Evolutionary conservation across 2,329 filamentous ascomycete species (phyloP).

Genomic region (Rugonectria rugulosa): DNA sequence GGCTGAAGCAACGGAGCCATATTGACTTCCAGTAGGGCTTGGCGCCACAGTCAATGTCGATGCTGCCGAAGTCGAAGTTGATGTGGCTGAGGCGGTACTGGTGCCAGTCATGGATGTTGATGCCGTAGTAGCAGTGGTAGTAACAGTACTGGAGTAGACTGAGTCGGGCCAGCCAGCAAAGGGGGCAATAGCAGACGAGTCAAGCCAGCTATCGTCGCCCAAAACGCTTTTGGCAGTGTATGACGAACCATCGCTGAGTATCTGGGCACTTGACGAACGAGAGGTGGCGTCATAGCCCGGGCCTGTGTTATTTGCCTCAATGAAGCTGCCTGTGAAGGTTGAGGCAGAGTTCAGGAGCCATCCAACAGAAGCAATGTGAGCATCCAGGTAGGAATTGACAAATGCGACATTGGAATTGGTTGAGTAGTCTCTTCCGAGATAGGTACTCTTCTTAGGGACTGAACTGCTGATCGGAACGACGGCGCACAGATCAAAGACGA

Average conservation of each 20-base stretch:
- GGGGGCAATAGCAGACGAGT: conserved; percentile 39
- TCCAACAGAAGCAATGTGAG: conserved; percentile 36
- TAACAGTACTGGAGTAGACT: conserved; percentile 28
- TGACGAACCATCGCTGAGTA: conserved; percentile 56
- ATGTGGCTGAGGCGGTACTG: conserved; percentile 18
- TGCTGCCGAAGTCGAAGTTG: conserved; percentile 10
- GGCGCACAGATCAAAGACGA: conserved; percentile 51
- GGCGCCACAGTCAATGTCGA: conserved; percentile 41
- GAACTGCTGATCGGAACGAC: conserved; percentile 43
- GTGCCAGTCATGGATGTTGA: conserved; percentile 12
- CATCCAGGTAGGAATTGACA: conserved; percentile 41
- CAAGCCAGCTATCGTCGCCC: conserved; percentile 43
- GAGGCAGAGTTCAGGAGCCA: conserved; percentile 37
- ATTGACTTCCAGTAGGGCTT: conserved; percentile 47
- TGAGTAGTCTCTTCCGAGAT: conserved; percentile 40
- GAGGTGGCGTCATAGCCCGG: conserved; percentile 36
- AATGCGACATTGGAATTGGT: conserved; percentile 36
- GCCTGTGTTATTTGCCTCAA: conserved; percentile 44
- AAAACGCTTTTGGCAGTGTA: conserved; percentile 50
- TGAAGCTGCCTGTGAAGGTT: conserved; percentile 38
- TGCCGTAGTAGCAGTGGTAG: neutral
- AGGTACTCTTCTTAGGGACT: conserved; percentile 34
- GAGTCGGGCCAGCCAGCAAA: conserved; percentile 41
- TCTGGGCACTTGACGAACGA: conserved; percentile 32
- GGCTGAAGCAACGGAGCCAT: conserved; percentile 51